These are phyloP conservation scores for Carex kokanica DNA, from an alignment of 176 grass and related monocot genomes.

Conservation along the genomic window DNA sequence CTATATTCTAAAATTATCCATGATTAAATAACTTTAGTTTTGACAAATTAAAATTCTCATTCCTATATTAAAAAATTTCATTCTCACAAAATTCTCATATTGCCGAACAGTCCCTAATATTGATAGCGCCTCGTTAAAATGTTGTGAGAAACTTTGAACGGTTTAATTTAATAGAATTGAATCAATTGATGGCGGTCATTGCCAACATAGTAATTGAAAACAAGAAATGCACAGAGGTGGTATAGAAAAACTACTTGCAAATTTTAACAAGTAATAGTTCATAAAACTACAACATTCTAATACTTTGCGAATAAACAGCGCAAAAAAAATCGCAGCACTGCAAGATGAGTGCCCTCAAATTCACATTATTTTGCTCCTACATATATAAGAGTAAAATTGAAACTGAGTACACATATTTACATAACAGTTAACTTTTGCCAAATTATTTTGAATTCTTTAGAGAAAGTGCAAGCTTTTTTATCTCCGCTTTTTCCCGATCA, in stretches of 20 bases:
- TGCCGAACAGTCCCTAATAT: too few relatives aligned
- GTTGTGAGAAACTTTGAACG: background rate
- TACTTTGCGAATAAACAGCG: background rate
- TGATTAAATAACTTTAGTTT: too few relatives aligned
- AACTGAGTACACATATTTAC: background rate
- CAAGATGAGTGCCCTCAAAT: background rate
- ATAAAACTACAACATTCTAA: background rate
- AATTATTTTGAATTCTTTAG: background rate
- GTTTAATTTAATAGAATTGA: background rate
- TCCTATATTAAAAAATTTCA: too few relatives aligned
- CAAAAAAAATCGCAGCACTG: background rate
- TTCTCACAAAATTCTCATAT: too few relatives aligned
- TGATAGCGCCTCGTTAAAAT: background rate
- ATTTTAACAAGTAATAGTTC: background rate
- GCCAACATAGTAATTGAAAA: background rate
- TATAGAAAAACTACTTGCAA: background rate
- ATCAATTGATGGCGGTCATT: background rate
- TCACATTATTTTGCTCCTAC: slow-evolving; percentile 11
- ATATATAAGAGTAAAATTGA: background rate
- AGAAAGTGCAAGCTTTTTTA: background rate
- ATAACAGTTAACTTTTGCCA: background rate
- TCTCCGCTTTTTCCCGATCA: background rate
- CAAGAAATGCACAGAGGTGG: background rate
- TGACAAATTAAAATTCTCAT: too few relatives aligned
- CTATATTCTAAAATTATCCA: too few relatives aligned